Percentiles rank a stretch among this genome's conserved stretches.
These are phyloP conservation scores for Taphrina betulina DNA, from an alignment of 1,139 yeast species.

Conservation along the genomic window DNA sequence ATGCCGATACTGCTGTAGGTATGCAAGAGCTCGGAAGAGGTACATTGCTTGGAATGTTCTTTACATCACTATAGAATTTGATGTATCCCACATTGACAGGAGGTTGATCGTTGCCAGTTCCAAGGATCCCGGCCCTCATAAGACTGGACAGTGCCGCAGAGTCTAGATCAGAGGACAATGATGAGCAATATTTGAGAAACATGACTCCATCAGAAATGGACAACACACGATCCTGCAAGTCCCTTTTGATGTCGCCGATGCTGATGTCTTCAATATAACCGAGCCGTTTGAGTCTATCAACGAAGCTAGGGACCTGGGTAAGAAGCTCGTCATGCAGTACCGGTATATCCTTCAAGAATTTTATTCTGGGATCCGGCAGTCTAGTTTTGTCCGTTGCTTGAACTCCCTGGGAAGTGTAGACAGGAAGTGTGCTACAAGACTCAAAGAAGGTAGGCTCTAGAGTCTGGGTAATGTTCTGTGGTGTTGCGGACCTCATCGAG, in stretches of 20 bases:
- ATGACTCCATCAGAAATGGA: slow-evolving; percentile 34
- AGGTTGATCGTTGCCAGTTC: slow-evolving; percentile 37
- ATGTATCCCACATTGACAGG: slow-evolving; percentile 39
- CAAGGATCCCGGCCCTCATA: slow-evolving; percentile 36
- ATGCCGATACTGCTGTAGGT: slow-evolving; percentile 40
- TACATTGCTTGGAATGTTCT: slow-evolving; percentile 40
- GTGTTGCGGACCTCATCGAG: slow-evolving; percentile 28
- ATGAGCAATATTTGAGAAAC: slow-evolving; percentile 37
- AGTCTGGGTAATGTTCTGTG: slow-evolving; percentile 17
- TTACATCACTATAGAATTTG: slow-evolving; percentile 39
- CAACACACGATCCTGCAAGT: slow-evolving; percentile 41
- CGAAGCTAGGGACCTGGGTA: slow-evolving; percentile 40
- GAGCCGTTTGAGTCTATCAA: slow-evolving; percentile 40
- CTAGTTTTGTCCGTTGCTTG: slow-evolving; percentile 43
- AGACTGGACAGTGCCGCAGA: slow-evolving; percentile 31
- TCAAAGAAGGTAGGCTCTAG: slow-evolving; percentile 32
- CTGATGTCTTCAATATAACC: slow-evolving; percentile 41
- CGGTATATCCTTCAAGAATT: slow-evolving; percentile 43
- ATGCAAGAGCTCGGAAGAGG: slow-evolving; percentile 45
- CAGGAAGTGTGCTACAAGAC: slow-evolving; percentile 38
- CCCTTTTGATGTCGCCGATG: slow-evolving; percentile 41
- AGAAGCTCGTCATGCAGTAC: slow-evolving; percentile 42
- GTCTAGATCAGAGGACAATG: slow-evolving; percentile 31
- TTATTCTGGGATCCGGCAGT: slow-evolving; percentile 41
- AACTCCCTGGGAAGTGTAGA: slow-evolving; percentile 45